Conservation (phyloP, 2,329 filamentous ascomycete species). For the Diplocarpon mali region DNA sequence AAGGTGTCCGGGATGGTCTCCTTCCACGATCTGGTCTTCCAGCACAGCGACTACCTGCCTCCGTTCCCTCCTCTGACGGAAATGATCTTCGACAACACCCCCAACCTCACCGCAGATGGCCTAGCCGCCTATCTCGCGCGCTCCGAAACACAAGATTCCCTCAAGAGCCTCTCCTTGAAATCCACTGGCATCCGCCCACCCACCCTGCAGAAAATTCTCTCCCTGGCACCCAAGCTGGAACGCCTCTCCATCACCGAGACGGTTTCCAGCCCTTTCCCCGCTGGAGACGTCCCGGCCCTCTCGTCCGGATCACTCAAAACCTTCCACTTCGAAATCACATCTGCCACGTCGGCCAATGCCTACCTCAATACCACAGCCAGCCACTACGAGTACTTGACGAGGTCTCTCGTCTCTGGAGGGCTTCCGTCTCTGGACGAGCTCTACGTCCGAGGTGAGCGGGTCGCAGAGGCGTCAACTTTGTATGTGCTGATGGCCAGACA, state of each 20-base stretch:
- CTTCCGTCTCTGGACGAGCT: constrained; percentile 65
- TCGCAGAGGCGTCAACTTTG: not conserved
- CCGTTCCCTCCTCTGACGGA: constrained; percentile 65
- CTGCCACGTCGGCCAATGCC: constrained; percentile 43
- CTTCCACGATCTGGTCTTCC: constrained; percentile 70
- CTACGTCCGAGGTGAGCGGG: constrained; percentile 54
- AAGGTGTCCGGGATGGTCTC: constrained; percentile 60
- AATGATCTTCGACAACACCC: constrained; percentile 60
- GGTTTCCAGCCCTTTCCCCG: constrained; percentile 44
- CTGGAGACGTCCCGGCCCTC: constrained; percentile 49
- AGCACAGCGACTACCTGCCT: constrained; percentile 51
- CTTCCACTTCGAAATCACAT: constrained; percentile 74
- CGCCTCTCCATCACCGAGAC: constrained; percentile 43
- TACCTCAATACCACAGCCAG: constrained; percentile 43
- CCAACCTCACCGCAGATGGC: constrained; percentile 60
- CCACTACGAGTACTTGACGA: constrained; percentile 79
- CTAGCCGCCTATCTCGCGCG: constrained; percentile 56
- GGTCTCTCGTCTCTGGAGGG: constrained; percentile 65
- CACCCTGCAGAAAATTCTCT: constrained; percentile 33
- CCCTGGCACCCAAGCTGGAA: constrained; percentile 31
- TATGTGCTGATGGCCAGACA: not conserved
- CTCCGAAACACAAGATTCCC: constrained; percentile 44
- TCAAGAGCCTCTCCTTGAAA: constrained; percentile 60
- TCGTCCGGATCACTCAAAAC: constrained; percentile 57
- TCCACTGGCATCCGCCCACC: constrained; percentile 55